Evolutionary conservation across 371 early-diverging fungal species (phyloP), one percentile per base, ranked within the genome.

Genomic region (Mortierella sp.): DNA sequence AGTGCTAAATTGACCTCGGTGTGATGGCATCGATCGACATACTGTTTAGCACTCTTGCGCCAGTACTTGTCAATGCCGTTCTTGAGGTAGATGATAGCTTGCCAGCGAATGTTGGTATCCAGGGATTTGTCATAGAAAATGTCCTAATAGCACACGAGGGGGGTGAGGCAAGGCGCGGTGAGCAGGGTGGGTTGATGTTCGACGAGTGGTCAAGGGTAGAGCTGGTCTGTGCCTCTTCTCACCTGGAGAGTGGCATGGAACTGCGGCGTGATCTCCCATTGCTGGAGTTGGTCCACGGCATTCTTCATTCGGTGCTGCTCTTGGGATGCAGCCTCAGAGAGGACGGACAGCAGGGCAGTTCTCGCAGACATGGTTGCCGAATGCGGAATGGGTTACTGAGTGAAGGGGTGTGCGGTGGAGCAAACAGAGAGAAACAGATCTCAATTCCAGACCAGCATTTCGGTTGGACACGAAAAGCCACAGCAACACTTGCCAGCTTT

Each of bases 1-100:
- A n/a, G n/a, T n/a, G n/a, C n/a, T n/a, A n/a, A n/a, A n/a, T n/a
- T n/a, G n/a, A n/a, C n/a, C n/a, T n/a, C n/a, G n/a, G n/a, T n/a
- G n/a, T n/a, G n/a, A n/a, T n/a, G n/a, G n/a, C n/a, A 34, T 60
- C 29, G 49, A 46, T 16, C 6, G 40, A 31, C 62, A 61, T 80
- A 93, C 92, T 86, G 86, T 79, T 82, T 86, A 12, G 91, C 91
- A 3, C 90, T 85, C 72, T 86, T 89, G 71, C 94, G 85, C 97
- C 97, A 96, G 72, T 92, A 95, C 59, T 88, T 89, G 73, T 91
- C 92, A 45, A 96, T 85, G 3, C 95, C 94, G 71, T 95, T 95
- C 79, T 96, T 96, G 52, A 96, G 81, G 57, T 87, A 88, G 52
- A 95, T 88, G 21, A 91, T 88, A 16, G 94, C 89, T 37, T 95